These are phyloP conservation scores for Colletotrichum sansevieriae DNA, from an alignment of 2,329 filamentous ascomycete genomes.

Conservation along the genomic window DNA sequence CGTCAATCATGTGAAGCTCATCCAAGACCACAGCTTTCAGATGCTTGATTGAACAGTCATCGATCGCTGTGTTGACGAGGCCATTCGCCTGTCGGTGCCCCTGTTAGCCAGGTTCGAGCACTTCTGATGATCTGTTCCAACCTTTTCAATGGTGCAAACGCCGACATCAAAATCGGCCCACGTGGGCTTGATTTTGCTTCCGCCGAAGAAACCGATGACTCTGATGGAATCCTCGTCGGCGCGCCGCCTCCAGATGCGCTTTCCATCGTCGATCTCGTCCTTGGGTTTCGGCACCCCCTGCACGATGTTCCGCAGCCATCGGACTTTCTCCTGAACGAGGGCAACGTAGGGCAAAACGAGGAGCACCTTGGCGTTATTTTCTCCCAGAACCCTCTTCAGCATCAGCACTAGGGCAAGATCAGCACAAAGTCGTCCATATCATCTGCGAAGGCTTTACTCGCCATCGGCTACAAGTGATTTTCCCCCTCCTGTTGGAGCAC, in stretches of 20 bases:
- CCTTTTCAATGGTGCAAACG: constrained; percentile 84
- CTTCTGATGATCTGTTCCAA: constrained; percentile 35
- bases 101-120: constrained; percentile 20
- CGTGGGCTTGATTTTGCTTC: constrained; percentile 73
- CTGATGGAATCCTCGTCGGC: constrained; percentile 71
- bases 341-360: constrained; percentile 83
- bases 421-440: constrained; percentile 21
- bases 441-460: constrained; percentile 45
- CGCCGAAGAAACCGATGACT: constrained; percentile 81
- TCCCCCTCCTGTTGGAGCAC: constrained; percentile 82
- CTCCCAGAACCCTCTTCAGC: constrained; percentile 76
- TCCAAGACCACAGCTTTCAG: constrained; percentile 79
- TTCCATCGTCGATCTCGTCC: constrained; percentile 51
- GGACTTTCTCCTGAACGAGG: constrained; percentile 83
- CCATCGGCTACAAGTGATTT: constrained; percentile 80
- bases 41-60: constrained; percentile 75
- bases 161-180: constrained; percentile 84
- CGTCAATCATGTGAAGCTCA: constrained; percentile 86
- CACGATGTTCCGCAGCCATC: constrained; percentile 78
- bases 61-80: constrained; percentile 79
- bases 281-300: constrained; percentile 65
- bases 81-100: constrained; percentile 72
- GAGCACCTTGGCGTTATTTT: constrained; percentile 75
- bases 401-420: constrained; percentile 68
- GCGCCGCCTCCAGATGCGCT: constrained; percentile 65